Percentiles rank a stretch among this genome's conserved stretches.
phyloP scores from a whole-genome alignment of 257 asterid genomes.

The Capsicum chinense region DNA sequence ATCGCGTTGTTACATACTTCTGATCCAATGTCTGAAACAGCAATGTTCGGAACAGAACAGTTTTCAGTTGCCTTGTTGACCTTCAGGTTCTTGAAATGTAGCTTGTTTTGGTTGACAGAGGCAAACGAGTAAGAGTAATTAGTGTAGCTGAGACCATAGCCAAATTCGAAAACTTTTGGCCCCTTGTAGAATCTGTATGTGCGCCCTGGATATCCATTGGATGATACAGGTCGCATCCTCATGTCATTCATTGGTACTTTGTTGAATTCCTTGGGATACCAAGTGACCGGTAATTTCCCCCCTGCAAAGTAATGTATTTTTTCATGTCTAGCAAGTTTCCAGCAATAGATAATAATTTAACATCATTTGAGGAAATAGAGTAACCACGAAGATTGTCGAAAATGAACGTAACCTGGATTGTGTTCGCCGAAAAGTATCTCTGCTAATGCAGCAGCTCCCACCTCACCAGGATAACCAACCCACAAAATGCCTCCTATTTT shows the following conservation, averaged over 20 bases:
- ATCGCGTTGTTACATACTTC: constrained; percentile 37
- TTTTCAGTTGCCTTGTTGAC: constrained; percentile 4
- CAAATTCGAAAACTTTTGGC: constrained; percentile 59
- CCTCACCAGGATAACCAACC: constrained; percentile 71
- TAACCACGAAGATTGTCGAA: background rate
- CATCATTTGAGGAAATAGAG: background rate
- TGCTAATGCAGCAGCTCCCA: constrained; percentile 73
- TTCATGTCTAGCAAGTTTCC: background rate
- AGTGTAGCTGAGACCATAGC: constrained; percentile 74
- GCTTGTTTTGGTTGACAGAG: constrained; percentile 39
- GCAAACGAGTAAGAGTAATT: constrained; percentile 48
- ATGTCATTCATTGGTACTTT: constrained; percentile 70
- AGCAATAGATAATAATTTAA: background rate
- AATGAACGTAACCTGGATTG: constrained; percentile 57
- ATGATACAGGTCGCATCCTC: constrained; percentile 70
- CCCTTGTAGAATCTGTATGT: constrained; percentile 74
- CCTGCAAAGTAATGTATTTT: constrained; percentile 43
- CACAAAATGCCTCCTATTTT: constrained; percentile 57
- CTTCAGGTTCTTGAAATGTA: constrained; percentile 33
- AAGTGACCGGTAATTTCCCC: constrained; percentile 72
- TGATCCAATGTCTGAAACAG: constrained; percentile 45
- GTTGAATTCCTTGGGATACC: constrained; percentile 65
- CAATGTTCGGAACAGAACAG: constrained; percentile 25
- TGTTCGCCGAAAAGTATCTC: constrained; percentile 60
- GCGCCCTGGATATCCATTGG: constrained; percentile 69